Percentiles rank a stretch among this genome's conserved stretches.
These are phyloP conservation scores for Sporothrix curviconia DNA, from an alignment of 2,329 filamentous ascomycete genomes.

Conservation along the genomic window DNA sequence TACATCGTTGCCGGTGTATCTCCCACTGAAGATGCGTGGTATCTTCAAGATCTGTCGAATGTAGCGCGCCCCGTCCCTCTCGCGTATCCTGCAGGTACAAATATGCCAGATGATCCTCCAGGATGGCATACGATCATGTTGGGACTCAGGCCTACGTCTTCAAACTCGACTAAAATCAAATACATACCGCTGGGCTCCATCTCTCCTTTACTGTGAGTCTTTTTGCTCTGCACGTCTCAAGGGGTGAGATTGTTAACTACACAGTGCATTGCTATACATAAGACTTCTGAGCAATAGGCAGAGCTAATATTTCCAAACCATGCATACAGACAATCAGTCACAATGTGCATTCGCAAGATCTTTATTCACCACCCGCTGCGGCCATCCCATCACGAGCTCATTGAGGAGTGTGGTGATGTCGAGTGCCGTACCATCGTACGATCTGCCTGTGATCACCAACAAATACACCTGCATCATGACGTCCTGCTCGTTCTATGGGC, in stretches of 20 bases:
- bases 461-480: conserved; percentile 27
- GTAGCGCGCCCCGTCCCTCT: background rate
- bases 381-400: conserved; percentile 27
- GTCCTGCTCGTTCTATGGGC: conserved; percentile 25
- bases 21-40: too few relatives aligned
- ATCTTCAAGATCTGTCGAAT: too few relatives aligned
- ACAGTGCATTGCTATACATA: too few relatives aligned
- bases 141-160: background rate
- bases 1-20: too few relatives aligned
- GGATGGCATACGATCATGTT: background rate
- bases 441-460: conserved; percentile 24
- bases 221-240: too few relatives aligned
- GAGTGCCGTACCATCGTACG: conserved; percentile 22
- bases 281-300: too few relatives aligned
- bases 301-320: background rate
- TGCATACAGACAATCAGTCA: background rate
- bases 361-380: conserved; percentile 29
- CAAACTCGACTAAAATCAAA: background rate
- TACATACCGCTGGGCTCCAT: background rate
- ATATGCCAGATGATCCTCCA: conserved; percentile 7
- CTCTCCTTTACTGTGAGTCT: background rate
- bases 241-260: too few relatives aligned
- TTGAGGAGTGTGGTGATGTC: conserved; percentile 25
- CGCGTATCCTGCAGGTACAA: background rate
- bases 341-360: conserved; percentile 26